These are phyloP conservation scores for Platanthera guangdongensis DNA, from an alignment of 106 monocot species.

Conservation along the genomic window DNA sequence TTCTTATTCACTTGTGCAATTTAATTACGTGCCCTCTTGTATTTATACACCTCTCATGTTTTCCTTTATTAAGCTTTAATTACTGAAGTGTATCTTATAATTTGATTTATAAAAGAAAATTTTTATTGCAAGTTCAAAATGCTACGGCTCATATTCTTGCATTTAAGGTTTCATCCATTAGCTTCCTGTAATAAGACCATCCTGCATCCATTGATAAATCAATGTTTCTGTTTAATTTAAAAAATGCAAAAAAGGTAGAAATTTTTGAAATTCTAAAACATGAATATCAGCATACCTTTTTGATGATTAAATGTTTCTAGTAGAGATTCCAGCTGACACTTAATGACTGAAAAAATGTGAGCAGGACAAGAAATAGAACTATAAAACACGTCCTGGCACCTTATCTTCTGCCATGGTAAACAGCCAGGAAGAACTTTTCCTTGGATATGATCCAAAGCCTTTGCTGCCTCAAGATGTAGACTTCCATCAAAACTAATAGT, in stretches of 20 bases:
- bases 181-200: too few species aligned
- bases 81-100: too few species aligned
- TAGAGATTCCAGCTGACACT: constrained; percentile 28
- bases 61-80: too few species aligned
- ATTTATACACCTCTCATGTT: too few species aligned
- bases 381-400: constrained; percentile 64
- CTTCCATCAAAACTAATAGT: constrained; percentile 67
- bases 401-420: constrained; percentile 77
- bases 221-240: not conserved
- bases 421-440: constrained; percentile 64
- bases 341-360: constrained; percentile 59
- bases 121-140: too few species aligned
- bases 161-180: too few species aligned
- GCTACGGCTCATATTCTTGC: too few species aligned
- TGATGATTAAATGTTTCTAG: constrained; percentile 38
- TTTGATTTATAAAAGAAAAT: too few species aligned
- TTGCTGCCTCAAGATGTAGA: constrained; percentile 84
- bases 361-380: constrained; percentile 61
- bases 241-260: not conserved
- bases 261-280: not conserved
- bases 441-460: constrained; percentile 74
- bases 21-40: too few species aligned
- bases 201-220: too few species aligned
- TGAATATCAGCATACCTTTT: constrained; percentile 27
- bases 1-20: too few species aligned